A percentile compares a stretch with the other conserved stretches of the same genome.
These are phyloP conservation scores for Chaetoscypha palmicola DNA, from an alignment of 2,329 filamentous ascomycete genomes.

Conservation along the genomic window DNA sequence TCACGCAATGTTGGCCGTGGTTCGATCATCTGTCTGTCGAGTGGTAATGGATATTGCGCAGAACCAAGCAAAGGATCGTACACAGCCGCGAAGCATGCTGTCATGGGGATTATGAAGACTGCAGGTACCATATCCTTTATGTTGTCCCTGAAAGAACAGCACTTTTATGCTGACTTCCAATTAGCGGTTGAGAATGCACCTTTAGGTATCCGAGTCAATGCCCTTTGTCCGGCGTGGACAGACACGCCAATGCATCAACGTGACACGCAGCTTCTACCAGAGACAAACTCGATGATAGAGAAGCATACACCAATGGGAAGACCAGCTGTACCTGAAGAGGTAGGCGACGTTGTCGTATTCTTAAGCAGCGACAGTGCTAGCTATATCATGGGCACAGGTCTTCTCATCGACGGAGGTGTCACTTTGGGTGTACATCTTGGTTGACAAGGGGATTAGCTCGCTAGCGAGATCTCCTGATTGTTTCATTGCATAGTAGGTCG, in stretches of 20 bases:
- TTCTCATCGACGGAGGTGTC: slow-evolving; percentile 11
- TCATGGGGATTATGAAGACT: slow-evolving; percentile 5
- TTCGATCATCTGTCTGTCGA: background rate
- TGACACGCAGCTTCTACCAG: background rate
- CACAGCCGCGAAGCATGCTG: slow-evolving; percentile 3
- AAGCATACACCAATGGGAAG: background rate
- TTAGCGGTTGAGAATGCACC: slow-evolving; percentile 1
- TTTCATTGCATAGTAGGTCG: too few relatives aligned
- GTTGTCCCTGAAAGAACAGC: too few relatives aligned
- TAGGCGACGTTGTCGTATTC: slow-evolving; percentile 14
- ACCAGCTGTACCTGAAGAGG: slow-evolving; percentile 13
- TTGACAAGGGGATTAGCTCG: background rate
- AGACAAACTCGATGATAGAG: background rate
- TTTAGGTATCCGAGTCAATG: slow-evolving; percentile 10
- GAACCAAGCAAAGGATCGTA: slow-evolving; percentile 1
- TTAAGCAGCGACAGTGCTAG: slow-evolving; percentile 10
- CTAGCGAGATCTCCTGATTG: too few relatives aligned
- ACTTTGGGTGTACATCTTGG: background rate
- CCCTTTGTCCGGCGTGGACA: slow-evolving; percentile 12
- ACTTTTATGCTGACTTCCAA: too few relatives aligned
- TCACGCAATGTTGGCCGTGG: slow-evolving; percentile 2
- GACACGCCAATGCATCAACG: slow-evolving; percentile 12
- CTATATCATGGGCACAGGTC: slow-evolving; percentile 13
- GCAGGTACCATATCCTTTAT: too few relatives aligned
- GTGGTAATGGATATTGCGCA: background rate